Percentiles rank a stretch among this genome's conserved stretches.
Evolutionary conservation across 2,329 filamentous ascomycete species (phyloP).

Genomic region (Teratosphaeria pseudoeucalypti): DNA sequence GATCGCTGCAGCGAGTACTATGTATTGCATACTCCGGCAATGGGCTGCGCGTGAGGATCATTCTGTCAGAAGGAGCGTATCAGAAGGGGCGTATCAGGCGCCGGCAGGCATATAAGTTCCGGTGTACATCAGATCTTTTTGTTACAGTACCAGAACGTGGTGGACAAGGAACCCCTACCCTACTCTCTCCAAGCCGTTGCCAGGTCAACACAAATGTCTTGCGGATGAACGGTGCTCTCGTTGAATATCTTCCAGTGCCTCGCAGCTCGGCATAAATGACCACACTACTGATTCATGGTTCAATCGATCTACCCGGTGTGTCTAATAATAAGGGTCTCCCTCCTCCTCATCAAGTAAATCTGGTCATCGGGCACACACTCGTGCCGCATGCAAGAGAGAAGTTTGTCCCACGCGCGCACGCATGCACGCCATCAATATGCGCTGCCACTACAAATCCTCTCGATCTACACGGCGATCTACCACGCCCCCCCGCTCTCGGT

Average conservation of each 20-base stretch:
- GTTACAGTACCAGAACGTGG: too few relatives aligned
- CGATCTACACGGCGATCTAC: neutral
- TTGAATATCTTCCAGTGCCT: neutral
- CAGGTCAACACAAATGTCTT: neutral
- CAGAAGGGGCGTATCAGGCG: neutral
- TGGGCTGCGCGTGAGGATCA: neutral
- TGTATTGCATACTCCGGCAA: neutral
- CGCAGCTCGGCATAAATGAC: too few relatives aligned
- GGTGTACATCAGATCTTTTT: neutral
- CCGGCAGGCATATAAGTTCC: neutral
- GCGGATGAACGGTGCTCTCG: neutral
- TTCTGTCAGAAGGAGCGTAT: neutral
- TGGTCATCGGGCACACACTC: neutral
- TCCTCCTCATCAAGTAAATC: neutral
- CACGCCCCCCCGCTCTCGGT: too few relatives aligned
- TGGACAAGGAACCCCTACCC: too few relatives aligned
- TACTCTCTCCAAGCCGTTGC: neutral
- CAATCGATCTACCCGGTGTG: too few relatives aligned
- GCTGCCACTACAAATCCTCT: too few relatives aligned
- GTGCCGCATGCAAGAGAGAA: neutral
- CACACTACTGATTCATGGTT: too few relatives aligned
- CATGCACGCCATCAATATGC: neutral
- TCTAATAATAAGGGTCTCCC: too few relatives aligned
- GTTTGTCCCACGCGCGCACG: neutral
- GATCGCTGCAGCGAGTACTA: neutral